These are phyloP conservation scores for Pleodorina starrii DNA, from an alignment of 139 green algal genomes.

Conservation along the genomic window DNA sequence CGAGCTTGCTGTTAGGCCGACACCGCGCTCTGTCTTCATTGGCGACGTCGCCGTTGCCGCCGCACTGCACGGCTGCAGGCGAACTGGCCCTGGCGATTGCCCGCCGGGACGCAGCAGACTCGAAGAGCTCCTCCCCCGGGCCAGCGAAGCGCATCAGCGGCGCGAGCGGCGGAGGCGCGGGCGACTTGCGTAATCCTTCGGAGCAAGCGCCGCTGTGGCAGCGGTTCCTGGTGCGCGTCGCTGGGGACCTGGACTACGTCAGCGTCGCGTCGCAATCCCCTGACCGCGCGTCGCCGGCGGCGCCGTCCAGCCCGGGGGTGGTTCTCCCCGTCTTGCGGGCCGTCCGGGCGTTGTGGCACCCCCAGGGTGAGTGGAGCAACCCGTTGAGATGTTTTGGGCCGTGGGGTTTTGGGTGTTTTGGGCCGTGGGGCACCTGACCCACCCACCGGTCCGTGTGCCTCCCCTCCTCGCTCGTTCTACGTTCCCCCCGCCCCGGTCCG, in stretches of 20 bases:
- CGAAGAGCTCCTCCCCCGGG: neutral
- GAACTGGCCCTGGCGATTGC: slow-evolving; percentile 1
- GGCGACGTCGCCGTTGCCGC: too few relatives aligned
- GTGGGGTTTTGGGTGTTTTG: too few relatives aligned
- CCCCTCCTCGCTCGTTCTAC: too few relatives aligned
- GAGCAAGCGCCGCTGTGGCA: slow-evolving; percentile 8
- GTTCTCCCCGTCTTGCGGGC: neutral
- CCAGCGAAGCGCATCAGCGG: neutral
- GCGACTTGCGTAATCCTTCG: too few relatives aligned
- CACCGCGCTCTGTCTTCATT: too few relatives aligned
- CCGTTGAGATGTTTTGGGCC: too few relatives aligned
- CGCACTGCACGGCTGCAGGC: neutral
- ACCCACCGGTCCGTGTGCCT: too few relatives aligned
- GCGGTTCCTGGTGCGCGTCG: neutral
- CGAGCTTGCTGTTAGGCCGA: too few relatives aligned
- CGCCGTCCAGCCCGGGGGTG: neutral
- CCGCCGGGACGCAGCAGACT: neutral
- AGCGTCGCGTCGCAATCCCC: neutral
- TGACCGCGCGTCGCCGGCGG: neutral
- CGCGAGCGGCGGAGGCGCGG: neutral
- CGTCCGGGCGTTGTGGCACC: slow-evolving; percentile 9
- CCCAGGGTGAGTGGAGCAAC: slow-evolving; percentile 25
- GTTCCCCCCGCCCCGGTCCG: too few relatives aligned
- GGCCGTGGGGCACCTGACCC: too few relatives aligned
- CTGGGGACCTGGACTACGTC: neutral